Evolutionary conservation across 768 basidiomycete genomes (phyloP).

Genomic region (Dioszegia crocea): DNA sequence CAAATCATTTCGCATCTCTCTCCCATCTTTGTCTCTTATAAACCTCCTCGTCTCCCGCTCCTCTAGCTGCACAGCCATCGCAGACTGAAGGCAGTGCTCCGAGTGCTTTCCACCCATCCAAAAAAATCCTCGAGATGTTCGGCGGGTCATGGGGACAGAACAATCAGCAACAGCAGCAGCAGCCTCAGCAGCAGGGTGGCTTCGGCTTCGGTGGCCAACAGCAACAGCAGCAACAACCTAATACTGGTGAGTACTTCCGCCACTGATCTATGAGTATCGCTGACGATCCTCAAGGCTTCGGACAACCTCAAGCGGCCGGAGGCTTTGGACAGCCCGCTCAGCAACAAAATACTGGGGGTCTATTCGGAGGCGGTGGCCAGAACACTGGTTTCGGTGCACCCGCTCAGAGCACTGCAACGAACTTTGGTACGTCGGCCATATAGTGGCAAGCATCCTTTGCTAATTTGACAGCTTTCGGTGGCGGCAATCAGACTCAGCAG

Average conservation of each 20-base stretch:
- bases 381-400: slow-evolving; percentile 3
- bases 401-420: slow-evolving; percentile 8
- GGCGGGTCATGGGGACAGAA: slow-evolving; percentile 11
- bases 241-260: neutral
- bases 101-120: neutral
- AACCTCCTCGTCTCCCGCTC: neutral
- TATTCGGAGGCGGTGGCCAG: slow-evolving; percentile 6
- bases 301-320: slow-evolving; percentile 19
- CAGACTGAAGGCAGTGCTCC: neutral
- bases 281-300: slow-evolving; percentile 18
- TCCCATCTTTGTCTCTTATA: no score
- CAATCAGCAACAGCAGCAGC: slow-evolving; percentile 10
- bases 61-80: neutral
- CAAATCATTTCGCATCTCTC: neutral
- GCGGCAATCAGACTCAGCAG: slow-evolving; percentile 52
- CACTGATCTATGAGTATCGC: no score
- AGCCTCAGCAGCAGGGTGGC: slow-evolving; percentile 3
- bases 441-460: neutral
- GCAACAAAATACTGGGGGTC: slow-evolving; percentile 6
- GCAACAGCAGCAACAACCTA: slow-evolving; percentile 2
- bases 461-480: slow-evolving; percentile 1
- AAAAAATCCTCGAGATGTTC: neutral
- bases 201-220: slow-evolving; percentile 9
- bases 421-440: slow-evolving; percentile 8
- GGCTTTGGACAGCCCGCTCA: slow-evolving; percentile 38